Percentiles rank a stretch among this genome's conserved stretches.
phyloP scores from a whole-genome alignment of 2,329 filamentous ascomycete genomes.

The Venturia pyrina region DNA sequence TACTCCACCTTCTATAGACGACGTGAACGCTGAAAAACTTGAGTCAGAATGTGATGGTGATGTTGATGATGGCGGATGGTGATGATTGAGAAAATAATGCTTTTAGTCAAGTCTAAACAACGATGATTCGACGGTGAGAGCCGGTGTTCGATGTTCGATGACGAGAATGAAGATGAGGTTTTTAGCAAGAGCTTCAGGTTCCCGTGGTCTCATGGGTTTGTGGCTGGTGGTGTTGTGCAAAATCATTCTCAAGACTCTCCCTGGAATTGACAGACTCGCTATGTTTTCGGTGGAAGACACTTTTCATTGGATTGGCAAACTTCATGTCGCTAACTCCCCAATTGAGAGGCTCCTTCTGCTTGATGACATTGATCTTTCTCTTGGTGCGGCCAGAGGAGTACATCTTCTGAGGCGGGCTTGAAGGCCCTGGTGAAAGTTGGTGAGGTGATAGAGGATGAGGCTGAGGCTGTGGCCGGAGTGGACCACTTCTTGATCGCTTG shows the following conservation, averaged over 20 bases:
- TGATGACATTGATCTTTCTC: slow-evolving; percentile 30
- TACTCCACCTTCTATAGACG: background rate
- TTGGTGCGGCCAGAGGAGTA: slow-evolving; percentile 32
- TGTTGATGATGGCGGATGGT: background rate
- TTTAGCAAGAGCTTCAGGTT: background rate
- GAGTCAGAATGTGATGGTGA: background rate
- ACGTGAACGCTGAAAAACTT: background rate
- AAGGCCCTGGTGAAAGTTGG: background rate
- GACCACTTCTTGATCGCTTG: slow-evolving; percentile 19
- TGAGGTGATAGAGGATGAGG: background rate
- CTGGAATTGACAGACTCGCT: slow-evolving; percentile 1
- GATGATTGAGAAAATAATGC: background rate
- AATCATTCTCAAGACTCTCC: background rate
- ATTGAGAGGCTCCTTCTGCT: slow-evolving; percentile 25
- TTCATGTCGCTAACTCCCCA: slow-evolving; percentile 12
- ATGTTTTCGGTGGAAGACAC: slow-evolving; percentile 11
- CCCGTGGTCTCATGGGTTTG: background rate
- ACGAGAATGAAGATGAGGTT: background rate
- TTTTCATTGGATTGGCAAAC: slow-evolving; percentile 8
- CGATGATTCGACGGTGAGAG: background rate
- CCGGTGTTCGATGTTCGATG: background rate
- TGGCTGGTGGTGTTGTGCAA: background rate
- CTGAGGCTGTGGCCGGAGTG: background rate
- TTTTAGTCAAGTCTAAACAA: background rate
- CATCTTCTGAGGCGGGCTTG: slow-evolving; percentile 17